Evolutionary conservation across 2,329 filamentous ascomycete genomes (phyloP), one percentile per base, ranked within the genome.

Genomic region (Microdochium trichocladiopsis): DNA sequence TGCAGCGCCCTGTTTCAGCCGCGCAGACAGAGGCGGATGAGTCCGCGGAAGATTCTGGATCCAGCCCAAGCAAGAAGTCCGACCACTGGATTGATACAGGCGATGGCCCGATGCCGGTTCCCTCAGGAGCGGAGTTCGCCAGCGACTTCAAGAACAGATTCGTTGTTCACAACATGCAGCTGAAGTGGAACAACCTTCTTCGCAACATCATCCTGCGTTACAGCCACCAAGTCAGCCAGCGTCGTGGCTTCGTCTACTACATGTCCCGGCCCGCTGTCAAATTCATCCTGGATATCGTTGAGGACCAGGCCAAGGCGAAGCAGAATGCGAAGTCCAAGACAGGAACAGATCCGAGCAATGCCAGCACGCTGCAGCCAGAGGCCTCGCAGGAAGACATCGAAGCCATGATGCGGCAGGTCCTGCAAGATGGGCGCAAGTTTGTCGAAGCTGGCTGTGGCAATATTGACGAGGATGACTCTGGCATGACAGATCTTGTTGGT

Each of bases 101-200:
- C 49, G 78, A 80, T 37, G 78, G 78, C 21, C 79, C 77, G 14
- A 73, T 87, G 51, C 84, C 90, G 57, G 79, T 86, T 2, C 83
- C 85, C 2, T 82, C 86, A 1, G 81, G 86, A 3, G 82, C 88
- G 16, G 91, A 96, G 58, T 93, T 93, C 59, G 86, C 89, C 49
- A 96, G 88, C 67, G 92, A 97, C 65, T 99, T 96, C 75, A 94
- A 95, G 66, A 99, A 99, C 64, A 88, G 94, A 2, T 99, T 99
- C 73, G 93, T 97, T 60, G 88, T 99, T 50, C 94, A 99, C 74
- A 99, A 99, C 62, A 82, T 95, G 66, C 94, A 99, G 63, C 75
- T 99, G 53, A 99, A 99, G 69, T 99, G 94, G 94, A 97, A 96
- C 72, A 99, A 99, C 61, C 83, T 92, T 11, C 72, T 99, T 36